Evolutionary conservation across 208 protist species (phyloP), one percentile per base, ranked within the genome.

Genomic region (Naegleria fowleri): DNA sequence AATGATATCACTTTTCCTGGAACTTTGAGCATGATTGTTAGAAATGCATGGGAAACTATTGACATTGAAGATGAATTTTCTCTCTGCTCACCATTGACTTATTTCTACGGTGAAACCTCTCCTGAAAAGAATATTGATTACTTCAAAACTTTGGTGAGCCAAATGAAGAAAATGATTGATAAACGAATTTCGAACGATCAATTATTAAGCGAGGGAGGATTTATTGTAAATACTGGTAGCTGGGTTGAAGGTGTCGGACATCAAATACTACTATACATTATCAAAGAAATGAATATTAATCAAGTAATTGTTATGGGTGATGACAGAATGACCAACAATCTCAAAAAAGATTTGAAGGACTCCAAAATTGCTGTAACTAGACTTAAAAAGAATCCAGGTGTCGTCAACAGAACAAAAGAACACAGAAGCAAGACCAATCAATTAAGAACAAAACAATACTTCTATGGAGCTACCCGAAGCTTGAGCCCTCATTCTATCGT

Each of bases 291-390:
- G 5, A 7, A 58, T 9, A 67, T 89, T 67, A 41, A 67, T 67
- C 86, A 89, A 0, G n/a, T 89, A 33, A 19, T 89, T 67, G 86
- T 89, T 11, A 89, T 89, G 41, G 86, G 25, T n/a, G 48, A 89
- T 40, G 86, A 89, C n/a, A 67, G 29, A 67, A 25, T 89, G 16
- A 41, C 86, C 2, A 67, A 38, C 41, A 67, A 55, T 43, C 39
- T 89, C n/a, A 67, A 58, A 40, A 89, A 29, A 89, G 86, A 89
- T 89, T 67, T 89, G 6, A 19, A 88, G 36, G 11, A 29, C 7
- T 38, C 85, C 2, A 48, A 86, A 43, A 38, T 22, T 39, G 40
- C 11, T 29, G 48, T 89, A 4, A 67, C 41, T 36, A 36, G n/a
- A 40, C 39, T 89, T 5, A 38, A 25, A 41, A 89, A 67, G 39